Evolutionary conservation across 106 monocot species (phyloP).

Genomic region (Agapanthus africanus): DNA sequence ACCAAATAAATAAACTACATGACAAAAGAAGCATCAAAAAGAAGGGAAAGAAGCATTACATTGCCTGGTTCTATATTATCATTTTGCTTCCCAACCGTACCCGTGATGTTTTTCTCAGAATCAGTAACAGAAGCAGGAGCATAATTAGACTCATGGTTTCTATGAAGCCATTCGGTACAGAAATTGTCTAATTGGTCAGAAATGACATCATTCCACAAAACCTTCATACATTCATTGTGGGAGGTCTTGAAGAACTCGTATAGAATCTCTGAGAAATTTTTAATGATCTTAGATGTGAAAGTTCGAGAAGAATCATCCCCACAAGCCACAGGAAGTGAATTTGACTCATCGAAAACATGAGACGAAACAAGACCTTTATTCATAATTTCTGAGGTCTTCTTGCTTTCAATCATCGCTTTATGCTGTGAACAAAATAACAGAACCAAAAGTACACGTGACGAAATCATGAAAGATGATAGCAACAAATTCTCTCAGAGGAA

Average conservation of each 20-base stretch:
- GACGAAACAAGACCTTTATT: conserved; percentile 8
- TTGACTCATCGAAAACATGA: conserved; percentile 13
- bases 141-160: conserved; percentile 28
- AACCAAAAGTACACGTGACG: neutral
- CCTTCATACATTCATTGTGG: conserved; percentile 61
- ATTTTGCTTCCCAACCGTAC: conserved; percentile 1
- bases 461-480: neutral
- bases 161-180: conserved; percentile 51
- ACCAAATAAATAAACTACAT: no score
- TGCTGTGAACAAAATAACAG: conserved; percentile 20
- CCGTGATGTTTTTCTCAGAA: conserved; percentile 11
- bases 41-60: conserved; percentile 12
- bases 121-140: conserved; percentile 8
- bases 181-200: conserved; percentile 51
- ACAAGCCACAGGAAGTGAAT: neutral
- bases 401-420: conserved; percentile 14
- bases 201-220: conserved; percentile 71
- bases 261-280: conserved; percentile 39
- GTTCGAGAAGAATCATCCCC: conserved; percentile 3
- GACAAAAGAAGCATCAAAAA: neutral
- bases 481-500: neutral
- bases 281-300: conserved; percentile 4
- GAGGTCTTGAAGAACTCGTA: conserved; percentile 26
- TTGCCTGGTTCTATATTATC: neutral
- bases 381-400: conserved; percentile 12